Evolutionary conservation across 495 filamentous ascomycete genomes (phyloP).

Genomic region (Lineolata rhizophorae): DNA sequence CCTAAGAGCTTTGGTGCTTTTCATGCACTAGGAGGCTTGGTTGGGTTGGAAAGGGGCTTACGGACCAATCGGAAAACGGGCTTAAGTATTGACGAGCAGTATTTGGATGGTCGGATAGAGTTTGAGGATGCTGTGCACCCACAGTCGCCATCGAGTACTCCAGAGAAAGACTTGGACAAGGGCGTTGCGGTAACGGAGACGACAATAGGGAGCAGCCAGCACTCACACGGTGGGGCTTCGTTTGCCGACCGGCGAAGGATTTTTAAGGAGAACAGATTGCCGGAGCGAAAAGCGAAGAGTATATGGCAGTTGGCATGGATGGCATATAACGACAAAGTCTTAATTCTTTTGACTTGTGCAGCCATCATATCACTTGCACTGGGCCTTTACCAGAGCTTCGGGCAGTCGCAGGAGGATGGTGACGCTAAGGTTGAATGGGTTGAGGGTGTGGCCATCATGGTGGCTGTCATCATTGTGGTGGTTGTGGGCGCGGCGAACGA

Average conservation of each 20-base stretch:
- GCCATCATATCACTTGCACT: constrained; percentile 68
- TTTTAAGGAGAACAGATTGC: constrained; percentile 47
- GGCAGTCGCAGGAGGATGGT: constrained; percentile 11
- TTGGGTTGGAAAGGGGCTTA: constrained; percentile 55
- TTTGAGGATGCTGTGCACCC: constrained; percentile 40
- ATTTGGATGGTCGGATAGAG: constrained; percentile 36
- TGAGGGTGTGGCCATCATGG: constrained; percentile 27
- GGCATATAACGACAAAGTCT: constrained; percentile 64
- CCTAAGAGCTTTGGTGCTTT: constrained; percentile 66
- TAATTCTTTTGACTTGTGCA: constrained; percentile 57
- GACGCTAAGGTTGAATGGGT: constrained; percentile 21
- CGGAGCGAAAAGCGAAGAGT: constrained; percentile 47
- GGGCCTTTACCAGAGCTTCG: constrained; percentile 46
- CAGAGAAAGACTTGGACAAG: neutral
- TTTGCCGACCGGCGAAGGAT: constrained; percentile 45
- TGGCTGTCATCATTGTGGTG: constrained; percentile 22
- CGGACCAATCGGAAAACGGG: constrained; percentile 45
- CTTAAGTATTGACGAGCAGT: constrained; percentile 51
- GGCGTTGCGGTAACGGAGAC: neutral
- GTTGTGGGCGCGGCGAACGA: constrained; percentile 23
- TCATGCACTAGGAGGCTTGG: constrained; percentile 53
- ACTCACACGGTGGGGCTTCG: constrained; percentile 14
- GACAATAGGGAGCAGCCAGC: neutral
- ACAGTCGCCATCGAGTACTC: neutral
- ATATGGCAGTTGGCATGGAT: constrained; percentile 60